Percentiles rank a stretch among this genome's conserved stretches.
Evolutionary conservation across 2,329 filamentous ascomycete genomes (phyloP).

Genomic region (Lasiodiplodia theobromae): DNA sequence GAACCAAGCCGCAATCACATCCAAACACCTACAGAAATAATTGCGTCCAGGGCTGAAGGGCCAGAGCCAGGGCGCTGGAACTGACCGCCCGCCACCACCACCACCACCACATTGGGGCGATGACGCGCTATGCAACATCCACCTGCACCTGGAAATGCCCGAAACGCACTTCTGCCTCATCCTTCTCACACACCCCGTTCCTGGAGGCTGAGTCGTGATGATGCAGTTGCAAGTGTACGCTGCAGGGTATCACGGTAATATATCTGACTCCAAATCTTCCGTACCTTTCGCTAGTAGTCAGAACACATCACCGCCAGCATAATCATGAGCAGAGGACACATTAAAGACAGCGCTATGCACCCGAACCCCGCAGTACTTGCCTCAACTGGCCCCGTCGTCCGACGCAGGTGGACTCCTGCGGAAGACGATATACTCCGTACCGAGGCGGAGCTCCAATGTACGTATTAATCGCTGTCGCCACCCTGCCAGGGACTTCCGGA

Average conservation of each 20-base stretch:
- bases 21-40: too few relatives aligned
- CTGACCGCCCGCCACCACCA: too few relatives aligned
- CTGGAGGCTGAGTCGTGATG: not conserved
- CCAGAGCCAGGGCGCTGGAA: too few relatives aligned
- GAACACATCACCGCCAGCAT: not conserved
- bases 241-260: not conserved
- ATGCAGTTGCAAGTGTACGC: not conserved
- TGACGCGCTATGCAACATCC: too few relatives aligned
- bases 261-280: not conserved
- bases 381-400: not conserved
- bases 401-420: not conserved
- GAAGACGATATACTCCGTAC: not conserved
- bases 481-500: not conserved
- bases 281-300: not conserved
- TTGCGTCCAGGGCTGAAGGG: too few relatives aligned
- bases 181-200: not conserved
- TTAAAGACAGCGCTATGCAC: not conserved
- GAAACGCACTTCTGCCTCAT: too few relatives aligned
- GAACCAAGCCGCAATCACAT: too few relatives aligned
- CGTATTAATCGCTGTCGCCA: not conserved
- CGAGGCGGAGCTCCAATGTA: slow-evolving; percentile 2
- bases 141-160: too few relatives aligned
- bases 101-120: too few relatives aligned
- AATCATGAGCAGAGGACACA: not conserved
- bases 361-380: not conserved